Percentiles rank a stretch among this genome's conserved stretches.
phyloP scores from a whole-genome alignment of 192 early-diverging fungal genomes.

The Spizellomyces sp. region DNA sequence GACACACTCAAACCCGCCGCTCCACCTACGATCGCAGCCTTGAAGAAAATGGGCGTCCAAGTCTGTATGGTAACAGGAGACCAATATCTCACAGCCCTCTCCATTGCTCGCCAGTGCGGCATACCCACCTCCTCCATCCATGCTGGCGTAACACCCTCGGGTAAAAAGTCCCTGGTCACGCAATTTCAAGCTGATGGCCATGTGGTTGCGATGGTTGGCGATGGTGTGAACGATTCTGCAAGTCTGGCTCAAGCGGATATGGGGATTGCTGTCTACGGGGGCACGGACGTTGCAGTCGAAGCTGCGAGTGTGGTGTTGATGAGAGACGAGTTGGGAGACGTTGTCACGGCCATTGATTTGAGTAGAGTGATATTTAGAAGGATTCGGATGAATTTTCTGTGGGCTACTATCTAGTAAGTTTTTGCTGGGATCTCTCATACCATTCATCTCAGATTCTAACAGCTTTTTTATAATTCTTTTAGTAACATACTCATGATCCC shows the following conservation, averaged over 20 bases:
- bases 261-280: slow-evolving; percentile 86
- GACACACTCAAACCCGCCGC: slow-evolving; percentile 85
- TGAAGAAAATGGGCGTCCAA: slow-evolving; percentile 74
- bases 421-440: not conserved
- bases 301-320: slow-evolving; percentile 92
- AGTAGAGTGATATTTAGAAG: slow-evolving; percentile 80
- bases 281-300: slow-evolving; percentile 95
- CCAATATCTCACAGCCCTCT: slow-evolving; percentile 78
- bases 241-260: slow-evolving; percentile 83
- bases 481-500: slow-evolving; percentile 88
- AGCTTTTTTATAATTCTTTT: slow-evolving; percentile 4
- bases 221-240: slow-evolving; percentile 96
- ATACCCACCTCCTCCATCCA: slow-evolving; percentile 74
- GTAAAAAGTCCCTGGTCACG: slow-evolving; percentile 80
- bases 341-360: slow-evolving; percentile 85
- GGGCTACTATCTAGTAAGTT: slow-evolving; percentile 79
- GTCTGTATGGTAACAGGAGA: slow-evolving; percentile 95
- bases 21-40: slow-evolving; percentile 63
- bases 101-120: slow-evolving; percentile 80
- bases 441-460: slow-evolving; percentile 16
- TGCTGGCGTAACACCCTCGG: slow-evolving; percentile 87
- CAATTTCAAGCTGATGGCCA: slow-evolving; percentile 62
- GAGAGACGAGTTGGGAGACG: slow-evolving; percentile 82
- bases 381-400: slow-evolving; percentile 85
- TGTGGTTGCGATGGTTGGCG: slow-evolving; percentile 90